These are phyloP conservation scores for Psophocarpus tetragonolobus DNA, from an alignment of 306 rosid genomes.

Conservation along the genomic window DNA sequence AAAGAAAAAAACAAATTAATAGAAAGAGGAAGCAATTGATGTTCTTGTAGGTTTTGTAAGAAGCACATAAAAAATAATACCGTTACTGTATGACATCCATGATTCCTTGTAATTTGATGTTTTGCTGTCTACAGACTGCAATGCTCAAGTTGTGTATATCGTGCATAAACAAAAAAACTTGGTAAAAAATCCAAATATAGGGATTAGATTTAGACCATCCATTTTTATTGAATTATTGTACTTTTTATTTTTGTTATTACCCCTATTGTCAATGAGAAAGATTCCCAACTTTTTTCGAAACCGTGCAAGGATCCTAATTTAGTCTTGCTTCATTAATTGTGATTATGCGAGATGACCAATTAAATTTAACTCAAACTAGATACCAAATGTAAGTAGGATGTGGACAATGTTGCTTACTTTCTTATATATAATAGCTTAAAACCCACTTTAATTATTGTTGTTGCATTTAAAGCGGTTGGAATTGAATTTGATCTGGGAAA, in stretches of 20 bases:
- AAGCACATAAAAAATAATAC: neutral
- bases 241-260: neutral
- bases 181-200: neutral
- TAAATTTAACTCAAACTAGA: constrained; percentile 16
- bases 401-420: neutral
- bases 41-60: neutral
- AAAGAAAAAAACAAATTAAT: neutral
- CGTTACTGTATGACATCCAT: neutral
- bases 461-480: neutral
- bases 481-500: neutral
- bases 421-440: neutral
- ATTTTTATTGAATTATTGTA: constrained; percentile 11
- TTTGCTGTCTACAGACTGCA: neutral
- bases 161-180: neutral
- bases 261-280: neutral
- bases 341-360: constrained; percentile 12
- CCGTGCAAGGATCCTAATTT: neutral
- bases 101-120: neutral
- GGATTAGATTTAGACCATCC: neutral
- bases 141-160: neutral
- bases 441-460: neutral
- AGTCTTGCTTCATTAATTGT: constrained; percentile 7
- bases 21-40: neutral
- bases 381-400: neutral
- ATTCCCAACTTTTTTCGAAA: neutral